Conservation (phyloP, 1,139 yeast species). For the Zygoascus sp. region DNA sequence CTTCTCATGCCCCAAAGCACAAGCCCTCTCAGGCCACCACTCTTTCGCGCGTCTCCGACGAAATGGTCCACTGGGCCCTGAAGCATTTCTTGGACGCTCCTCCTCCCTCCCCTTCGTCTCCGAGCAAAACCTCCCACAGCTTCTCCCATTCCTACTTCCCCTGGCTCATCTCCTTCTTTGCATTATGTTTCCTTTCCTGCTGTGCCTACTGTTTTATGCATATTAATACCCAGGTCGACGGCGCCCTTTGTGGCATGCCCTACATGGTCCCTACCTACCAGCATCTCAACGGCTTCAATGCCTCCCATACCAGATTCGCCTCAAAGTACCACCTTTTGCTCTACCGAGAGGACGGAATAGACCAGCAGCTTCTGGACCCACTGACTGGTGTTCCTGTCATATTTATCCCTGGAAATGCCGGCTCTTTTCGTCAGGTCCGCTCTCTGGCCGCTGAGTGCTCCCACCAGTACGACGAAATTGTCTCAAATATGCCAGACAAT, state of each 20-base stretch:
- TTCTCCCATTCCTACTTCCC: not conserved
- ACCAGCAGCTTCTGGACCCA: constrained; percentile 35
- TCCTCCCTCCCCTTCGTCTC: not conserved
- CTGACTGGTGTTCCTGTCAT: constrained; percentile 69
- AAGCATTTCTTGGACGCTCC: not conserved
- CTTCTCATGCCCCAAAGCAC: not conserved
- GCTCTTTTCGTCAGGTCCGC: constrained; percentile 73
- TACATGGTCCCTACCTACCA: constrained; percentile 61
- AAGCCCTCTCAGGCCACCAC: not conserved
- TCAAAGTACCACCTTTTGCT: constrained; percentile 70
- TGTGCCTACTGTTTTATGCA: constrained; percentile 10
- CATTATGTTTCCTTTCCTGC: constrained; percentile 10
- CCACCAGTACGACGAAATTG: constrained; percentile 40
- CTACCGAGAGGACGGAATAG: constrained; percentile 46
- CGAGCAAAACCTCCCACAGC: not conserved
- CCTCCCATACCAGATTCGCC: constrained; percentile 60
- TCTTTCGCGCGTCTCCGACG: not conserved
- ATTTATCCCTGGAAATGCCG: constrained; percentile 88
- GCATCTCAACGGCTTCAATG: constrained; percentile 61
- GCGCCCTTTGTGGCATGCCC: constrained; percentile 26
- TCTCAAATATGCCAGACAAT: not conserved
- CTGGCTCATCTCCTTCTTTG: constrained; percentile 9
- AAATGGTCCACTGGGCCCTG: constrained; percentile 2
- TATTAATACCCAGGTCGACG: constrained; percentile 16
- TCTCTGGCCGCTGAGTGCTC: constrained; percentile 74